Evolutionary conservation across 129 eudicot species (phyloP).

Genomic region (Scalesia atractyloides): DNA sequence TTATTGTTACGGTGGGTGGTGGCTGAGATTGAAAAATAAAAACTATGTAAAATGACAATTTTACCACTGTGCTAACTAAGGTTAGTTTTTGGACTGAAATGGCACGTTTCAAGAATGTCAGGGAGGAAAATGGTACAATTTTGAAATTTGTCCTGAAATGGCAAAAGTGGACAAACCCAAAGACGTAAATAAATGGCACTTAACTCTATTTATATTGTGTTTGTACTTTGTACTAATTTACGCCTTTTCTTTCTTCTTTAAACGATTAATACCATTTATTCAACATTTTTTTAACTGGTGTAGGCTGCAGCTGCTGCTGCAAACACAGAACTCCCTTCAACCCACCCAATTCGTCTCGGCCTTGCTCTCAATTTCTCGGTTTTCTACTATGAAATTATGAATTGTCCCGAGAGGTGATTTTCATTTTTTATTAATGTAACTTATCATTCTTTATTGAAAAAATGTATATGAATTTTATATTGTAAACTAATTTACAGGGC

Average conservation of each 20-base stretch:
- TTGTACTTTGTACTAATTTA: conserved; percentile 9
- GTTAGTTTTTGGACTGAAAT: too few relatives aligned
- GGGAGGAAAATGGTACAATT: too few relatives aligned
- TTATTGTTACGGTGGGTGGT: too few relatives aligned
- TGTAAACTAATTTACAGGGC: conserved; percentile 53
- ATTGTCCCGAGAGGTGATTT: conserved; percentile 85
- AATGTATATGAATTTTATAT: not conserved
- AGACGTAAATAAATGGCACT: too few relatives aligned
- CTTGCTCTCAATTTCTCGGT: conserved; percentile 98
- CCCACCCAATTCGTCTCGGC: conserved; percentile 98
- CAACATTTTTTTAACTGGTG: conserved; percentile 4
- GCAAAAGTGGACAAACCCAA: too few relatives aligned
- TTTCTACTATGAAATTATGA: conserved; percentile 94
- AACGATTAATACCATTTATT: not conserved
- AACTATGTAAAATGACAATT: too few relatives aligned
- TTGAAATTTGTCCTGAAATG: too few relatives aligned
- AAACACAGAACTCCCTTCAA: conserved; percentile 86
- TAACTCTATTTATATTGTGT: not conserved
- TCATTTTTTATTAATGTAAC: not conserved
- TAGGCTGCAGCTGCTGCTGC: conserved; percentile 96
- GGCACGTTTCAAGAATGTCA: too few relatives aligned
- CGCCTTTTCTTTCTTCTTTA: not conserved
- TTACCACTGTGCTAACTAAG: too few relatives aligned
- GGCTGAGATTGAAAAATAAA: too few relatives aligned
- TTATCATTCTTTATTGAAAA: not conserved